These are phyloP conservation scores for Halocafeteria seosinensis DNA, from an alignment of 108 stramenopile genomes.

Conservation along the genomic window DNA sequence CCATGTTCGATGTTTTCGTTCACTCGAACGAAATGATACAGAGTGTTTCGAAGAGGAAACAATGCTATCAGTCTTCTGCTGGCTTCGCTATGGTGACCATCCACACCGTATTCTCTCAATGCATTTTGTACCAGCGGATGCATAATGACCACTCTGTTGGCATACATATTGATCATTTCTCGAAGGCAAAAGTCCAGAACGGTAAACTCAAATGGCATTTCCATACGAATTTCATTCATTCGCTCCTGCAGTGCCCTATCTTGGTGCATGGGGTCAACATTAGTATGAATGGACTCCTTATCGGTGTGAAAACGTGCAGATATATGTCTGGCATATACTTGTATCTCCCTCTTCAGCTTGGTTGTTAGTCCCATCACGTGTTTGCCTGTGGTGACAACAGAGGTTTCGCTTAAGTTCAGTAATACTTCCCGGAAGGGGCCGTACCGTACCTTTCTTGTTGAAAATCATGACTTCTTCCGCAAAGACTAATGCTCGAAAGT, in stretches of 20 bases:
- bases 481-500: too few relatives aligned
- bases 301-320: too few relatives aligned
- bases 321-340: too few relatives aligned
- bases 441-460: too few relatives aligned
- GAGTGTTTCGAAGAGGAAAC: background rate
- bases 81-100: too few relatives aligned
- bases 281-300: background rate
- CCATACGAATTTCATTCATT: too few relatives aligned
- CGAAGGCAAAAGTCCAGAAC: background rate
- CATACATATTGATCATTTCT: background rate
- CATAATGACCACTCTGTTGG: background rate
- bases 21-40: background rate
- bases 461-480: too few relatives aligned
- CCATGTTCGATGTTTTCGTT: background rate
- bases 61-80: too few relatives aligned
- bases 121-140: background rate
- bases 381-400: background rate
- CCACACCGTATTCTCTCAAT: background rate
- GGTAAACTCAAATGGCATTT: background rate
- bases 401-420: background rate
- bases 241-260: too few relatives aligned
- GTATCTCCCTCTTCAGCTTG: too few relatives aligned
- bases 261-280: too few relatives aligned
- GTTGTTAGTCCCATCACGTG: background rate
- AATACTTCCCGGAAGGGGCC: background rate